Base-by-base conservation (phyloP, 2,329 filamentous ascomycete species). In the Xylariales sp. region DNA sequence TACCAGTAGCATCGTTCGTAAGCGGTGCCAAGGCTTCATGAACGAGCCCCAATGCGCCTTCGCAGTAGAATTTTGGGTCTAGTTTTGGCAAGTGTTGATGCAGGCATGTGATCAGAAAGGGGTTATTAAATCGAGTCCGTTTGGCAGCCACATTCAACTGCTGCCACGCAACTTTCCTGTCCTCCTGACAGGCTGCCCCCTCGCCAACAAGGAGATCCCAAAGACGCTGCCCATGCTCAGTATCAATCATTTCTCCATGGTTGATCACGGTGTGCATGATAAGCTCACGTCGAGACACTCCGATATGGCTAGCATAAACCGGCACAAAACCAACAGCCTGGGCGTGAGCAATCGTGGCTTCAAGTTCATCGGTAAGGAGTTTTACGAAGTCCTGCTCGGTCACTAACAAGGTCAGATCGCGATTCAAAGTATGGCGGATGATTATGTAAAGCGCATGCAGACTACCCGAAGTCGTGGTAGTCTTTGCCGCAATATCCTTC, bases 131-230 rank as follows among this genome's bases (percentile, higher is more conserved):
- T 6, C 58, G 49, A 7, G 52, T 53, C 30, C 60, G 63, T 44
- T 61, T 66, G 20, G 68, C 59, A 16, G 71, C 62, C 14, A 50
- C 48, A 55, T 77, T 72, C 36, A 91, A 60, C 40, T 83, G 74
- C 18, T 74, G 65, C 89, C 89, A 95, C 1, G 81, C 83, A 12
- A 70, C 65, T 42, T 77, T 73, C 38, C 85, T 73, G 42, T 86
- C 80, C 7, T 75, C 70, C 4, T 70, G 62, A 17, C 74, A 77
- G 4, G 79, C 62, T 4, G 81, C 78, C 27, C 70, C 62, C 5
- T 72, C 67, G 11, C 88, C 85, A 33, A 95, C 78, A 18, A 93
- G 68, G 27, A 83, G 67, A 40, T 83, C 69, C 87, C 88, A 95
- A 2, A 95, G 69, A 11, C 67, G 68, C 29, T 69, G 65, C 13